phyloP scores from a whole-genome alignment of 2,329 filamentous ascomycete genomes.

The Arthrocladium fulminans region DNA sequence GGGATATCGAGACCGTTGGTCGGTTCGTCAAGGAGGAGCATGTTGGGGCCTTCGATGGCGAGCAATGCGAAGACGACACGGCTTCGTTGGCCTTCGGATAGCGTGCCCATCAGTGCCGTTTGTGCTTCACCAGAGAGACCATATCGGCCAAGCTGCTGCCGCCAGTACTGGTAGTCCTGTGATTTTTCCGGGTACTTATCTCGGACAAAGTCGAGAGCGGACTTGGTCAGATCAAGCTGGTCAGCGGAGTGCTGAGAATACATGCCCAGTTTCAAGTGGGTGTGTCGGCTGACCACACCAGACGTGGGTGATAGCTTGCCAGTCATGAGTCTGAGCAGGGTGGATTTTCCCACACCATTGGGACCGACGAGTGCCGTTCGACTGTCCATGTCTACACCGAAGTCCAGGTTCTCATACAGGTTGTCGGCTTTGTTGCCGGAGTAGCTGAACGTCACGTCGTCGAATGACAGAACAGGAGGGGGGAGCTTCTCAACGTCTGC shows the following conservation, averaged over 20 bases:
- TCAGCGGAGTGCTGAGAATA: slow-evolving; percentile 99
- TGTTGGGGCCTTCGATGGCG: slow-evolving; percentile 93
- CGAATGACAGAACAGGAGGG: slow-evolving; percentile 89
- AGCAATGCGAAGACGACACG: slow-evolving; percentile 96
- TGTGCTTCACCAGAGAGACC: slow-evolving; percentile 88
- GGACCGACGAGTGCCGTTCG: slow-evolving; percentile 93
- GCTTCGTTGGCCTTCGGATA: slow-evolving; percentile 95
- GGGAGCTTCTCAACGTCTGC: slow-evolving; percentile 99
- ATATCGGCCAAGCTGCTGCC: slow-evolving; percentile 91
- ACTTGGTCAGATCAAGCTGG: slow-evolving; percentile 97
- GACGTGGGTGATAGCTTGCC: slow-evolving; percentile 77
- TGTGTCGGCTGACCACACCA: slow-evolving; percentile 81
- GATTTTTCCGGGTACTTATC: slow-evolving; percentile 85
- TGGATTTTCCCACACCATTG: slow-evolving; percentile 99
- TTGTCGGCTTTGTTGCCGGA: slow-evolving; percentile 82
- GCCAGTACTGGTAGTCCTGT: slow-evolving; percentile 99
- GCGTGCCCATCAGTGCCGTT: slow-evolving; percentile 93
- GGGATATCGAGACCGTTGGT: slow-evolving; percentile 99
- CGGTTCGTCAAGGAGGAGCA: slow-evolving; percentile 95
- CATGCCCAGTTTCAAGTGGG: slow-evolving; percentile 94
- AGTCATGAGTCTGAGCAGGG: slow-evolving; percentile 90
- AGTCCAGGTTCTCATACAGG: slow-evolving; percentile 90
- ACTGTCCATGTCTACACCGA: slow-evolving; percentile 99
- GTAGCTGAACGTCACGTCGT: slow-evolving; percentile 97
- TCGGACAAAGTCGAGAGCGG: slow-evolving; percentile 90